Percentiles rank a stretch among this genome's conserved stretches.
These are phyloP conservation scores for Diaporthe capsici DNA, from an alignment of 2,329 filamentous ascomycete species.

Conservation along the genomic window DNA sequence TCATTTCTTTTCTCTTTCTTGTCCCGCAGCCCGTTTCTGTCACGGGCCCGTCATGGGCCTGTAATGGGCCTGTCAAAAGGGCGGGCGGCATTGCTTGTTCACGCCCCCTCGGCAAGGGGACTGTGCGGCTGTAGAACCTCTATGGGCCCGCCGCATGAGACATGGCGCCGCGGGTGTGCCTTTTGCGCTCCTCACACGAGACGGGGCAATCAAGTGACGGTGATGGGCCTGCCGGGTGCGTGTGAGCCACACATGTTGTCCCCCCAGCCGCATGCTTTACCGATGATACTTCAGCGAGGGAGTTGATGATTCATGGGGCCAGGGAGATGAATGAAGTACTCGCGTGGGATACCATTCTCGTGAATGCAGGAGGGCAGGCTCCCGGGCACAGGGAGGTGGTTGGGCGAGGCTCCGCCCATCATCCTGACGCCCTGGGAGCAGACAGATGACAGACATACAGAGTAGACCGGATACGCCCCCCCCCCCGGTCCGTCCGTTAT, in stretches of 20 bases:
- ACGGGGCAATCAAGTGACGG: background rate
- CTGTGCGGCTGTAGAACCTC: background rate
- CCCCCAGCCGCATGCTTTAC: background rate
- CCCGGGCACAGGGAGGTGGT: background rate
- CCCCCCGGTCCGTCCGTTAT: background rate
- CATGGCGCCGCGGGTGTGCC: background rate
- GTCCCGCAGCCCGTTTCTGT: background rate
- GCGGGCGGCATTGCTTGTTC: background rate
- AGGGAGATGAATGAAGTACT: background rate
- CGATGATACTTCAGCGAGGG: background rate
- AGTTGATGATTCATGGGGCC: background rate
- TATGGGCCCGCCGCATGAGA: constrained; percentile 6
- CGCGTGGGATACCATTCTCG: background rate
- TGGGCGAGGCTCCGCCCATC: background rate
- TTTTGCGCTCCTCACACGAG: background rate
- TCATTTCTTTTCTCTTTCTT: background rate
- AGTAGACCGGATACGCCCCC: background rate
- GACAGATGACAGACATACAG: background rate
- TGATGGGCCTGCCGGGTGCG: background rate
- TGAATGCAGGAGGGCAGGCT: background rate
- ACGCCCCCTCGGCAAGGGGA: background rate
- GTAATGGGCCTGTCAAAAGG: constrained; percentile 4
- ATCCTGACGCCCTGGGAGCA: background rate
- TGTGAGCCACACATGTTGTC: background rate
- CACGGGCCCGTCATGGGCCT: background rate